Evolutionary conservation across 768 basidiomycete species (phyloP).

Genomic region (Ramaria rubella): DNA sequence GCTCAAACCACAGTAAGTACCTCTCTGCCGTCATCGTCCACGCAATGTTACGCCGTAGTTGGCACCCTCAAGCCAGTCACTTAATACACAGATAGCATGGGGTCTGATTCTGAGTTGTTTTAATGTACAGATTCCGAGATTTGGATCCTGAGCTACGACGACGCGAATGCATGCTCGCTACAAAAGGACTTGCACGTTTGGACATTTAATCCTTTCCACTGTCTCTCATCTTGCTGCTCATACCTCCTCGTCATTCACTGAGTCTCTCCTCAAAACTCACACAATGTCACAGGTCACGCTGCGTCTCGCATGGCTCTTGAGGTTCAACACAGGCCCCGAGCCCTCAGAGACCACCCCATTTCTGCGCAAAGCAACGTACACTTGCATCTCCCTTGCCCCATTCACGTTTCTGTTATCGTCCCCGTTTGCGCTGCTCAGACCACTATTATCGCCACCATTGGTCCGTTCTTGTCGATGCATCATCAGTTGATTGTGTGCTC

Average conservation of each 20-base stretch:
- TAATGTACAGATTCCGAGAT: no score
- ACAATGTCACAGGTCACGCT: background rate
- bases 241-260: background rate
- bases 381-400: slow-evolving; percentile 8
- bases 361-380: slow-evolving; percentile 71
- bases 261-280: background rate
- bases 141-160: no score
- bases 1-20: no score
- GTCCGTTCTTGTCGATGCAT: slow-evolving; percentile 36
- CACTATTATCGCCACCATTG: slow-evolving; percentile 97
- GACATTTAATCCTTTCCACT: background rate
- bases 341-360: slow-evolving; percentile 78
- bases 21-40: slow-evolving; percentile 92
- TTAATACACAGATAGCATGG: background rate
- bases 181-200: background rate
- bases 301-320: slow-evolving; percentile 90
- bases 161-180: no score
- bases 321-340: slow-evolving; percentile 63
- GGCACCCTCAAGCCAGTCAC: slow-evolving; percentile 45
- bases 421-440: slow-evolving; percentile 59
- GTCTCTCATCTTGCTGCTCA: background rate
- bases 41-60: slow-evolving; percentile 91
- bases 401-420: slow-evolving; percentile 1
- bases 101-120: no score
- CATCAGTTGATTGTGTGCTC: background rate